Evolutionary conservation across 768 basidiomycete species (phyloP).

Genomic region (Hydnomerulius pinastri): DNA sequence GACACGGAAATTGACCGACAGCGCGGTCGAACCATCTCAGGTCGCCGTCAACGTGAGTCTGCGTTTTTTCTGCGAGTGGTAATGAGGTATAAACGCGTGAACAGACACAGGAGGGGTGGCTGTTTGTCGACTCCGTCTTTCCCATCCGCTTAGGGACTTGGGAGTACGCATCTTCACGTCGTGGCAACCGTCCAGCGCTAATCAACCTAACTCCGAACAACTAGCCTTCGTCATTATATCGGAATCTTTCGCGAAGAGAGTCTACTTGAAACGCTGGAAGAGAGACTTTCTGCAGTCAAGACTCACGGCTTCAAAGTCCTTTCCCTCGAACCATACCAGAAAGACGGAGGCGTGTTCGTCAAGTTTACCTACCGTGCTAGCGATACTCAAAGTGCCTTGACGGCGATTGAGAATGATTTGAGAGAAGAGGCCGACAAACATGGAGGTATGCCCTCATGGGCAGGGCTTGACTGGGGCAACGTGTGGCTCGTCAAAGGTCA

Average conservation of each 20-base stretch:
- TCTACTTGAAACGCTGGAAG: slow-evolving; percentile 50
- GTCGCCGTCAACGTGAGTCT: slow-evolving; percentile 21
- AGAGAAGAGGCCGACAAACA: slow-evolving; percentile 43
- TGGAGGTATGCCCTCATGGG: slow-evolving; percentile 67
- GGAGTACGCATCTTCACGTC: slow-evolving; percentile 55
- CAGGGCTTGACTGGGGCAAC: slow-evolving; percentile 49
- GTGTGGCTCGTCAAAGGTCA: slow-evolving; percentile 76
- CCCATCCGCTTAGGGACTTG: slow-evolving; percentile 69
- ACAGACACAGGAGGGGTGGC: slow-evolving; percentile 49
- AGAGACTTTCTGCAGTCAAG: slow-evolving; percentile 52
- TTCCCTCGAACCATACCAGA: slow-evolving; percentile 62
- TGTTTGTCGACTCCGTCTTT: slow-evolving; percentile 80
- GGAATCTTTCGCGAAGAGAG: slow-evolving; percentile 60
- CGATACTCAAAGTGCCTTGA: slow-evolving; percentile 41
- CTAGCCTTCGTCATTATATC: slow-evolving; percentile 64
- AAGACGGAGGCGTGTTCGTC: slow-evolving; percentile 88
- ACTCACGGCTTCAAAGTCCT: slow-evolving; percentile 62
- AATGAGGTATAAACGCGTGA: slow-evolving; percentile 1
- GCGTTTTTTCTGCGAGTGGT: slow-evolving; percentile 11
- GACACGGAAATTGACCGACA: slow-evolving; percentile 11
- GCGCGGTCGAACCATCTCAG: neutral
- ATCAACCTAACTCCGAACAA: slow-evolving; percentile 9
- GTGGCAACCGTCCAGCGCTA: neutral
- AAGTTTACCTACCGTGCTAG: slow-evolving; percentile 58
- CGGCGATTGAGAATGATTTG: slow-evolving; percentile 51